Conservation (phyloP, 352 stramenopile genomes). For the Globisporangium perplexum region DNA sequence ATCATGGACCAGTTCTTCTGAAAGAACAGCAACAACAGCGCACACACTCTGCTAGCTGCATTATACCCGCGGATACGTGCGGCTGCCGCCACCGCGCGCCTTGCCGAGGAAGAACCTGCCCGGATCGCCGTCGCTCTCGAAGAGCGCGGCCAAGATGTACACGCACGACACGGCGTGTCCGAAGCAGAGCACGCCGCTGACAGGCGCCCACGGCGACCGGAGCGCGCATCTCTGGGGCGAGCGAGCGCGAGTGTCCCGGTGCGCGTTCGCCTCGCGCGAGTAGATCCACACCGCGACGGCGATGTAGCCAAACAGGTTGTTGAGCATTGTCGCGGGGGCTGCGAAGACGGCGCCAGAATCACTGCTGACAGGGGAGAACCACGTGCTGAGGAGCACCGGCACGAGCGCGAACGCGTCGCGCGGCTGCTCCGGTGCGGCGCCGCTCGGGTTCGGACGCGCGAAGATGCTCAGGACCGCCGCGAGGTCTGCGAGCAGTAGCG, state of each 20-base stretch:
- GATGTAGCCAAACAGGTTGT: slow-evolving; percentile 40
- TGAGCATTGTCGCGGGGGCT: slow-evolving; percentile 24
- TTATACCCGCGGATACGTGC: slow-evolving; percentile 19
- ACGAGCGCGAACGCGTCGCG: slow-evolving; percentile 29
- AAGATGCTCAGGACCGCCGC: slow-evolving; percentile 32
- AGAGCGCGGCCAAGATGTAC: slow-evolving; percentile 66
- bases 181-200: slow-evolving; percentile 30
- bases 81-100: slow-evolving; percentile 13
- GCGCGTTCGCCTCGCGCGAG: slow-evolving; percentile 25
- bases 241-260: neutral
- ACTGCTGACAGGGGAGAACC: neutral
- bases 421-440: neutral
- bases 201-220: slow-evolving; percentile 6
- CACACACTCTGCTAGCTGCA: neutral
- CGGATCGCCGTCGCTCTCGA: slow-evolving; percentile 62
- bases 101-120: slow-evolving; percentile 64
- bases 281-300: slow-evolving; percentile 56
- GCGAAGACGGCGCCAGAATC: neutral
- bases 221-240: neutral
- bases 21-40: slow-evolving; percentile 20
- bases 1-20: slow-evolving; percentile 73
- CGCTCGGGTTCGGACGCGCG: slow-evolving; percentile 1
- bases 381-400: slow-evolving; percentile 10
- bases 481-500: slow-evolving; percentile 60
- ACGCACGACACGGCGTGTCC: slow-evolving; percentile 56